A percentile compares a stretch with the other conserved stretches of the same genome.
phyloP scores from a whole-genome alignment of 192 early-diverging fungal species.

The Gonapodya sp. region DNA sequence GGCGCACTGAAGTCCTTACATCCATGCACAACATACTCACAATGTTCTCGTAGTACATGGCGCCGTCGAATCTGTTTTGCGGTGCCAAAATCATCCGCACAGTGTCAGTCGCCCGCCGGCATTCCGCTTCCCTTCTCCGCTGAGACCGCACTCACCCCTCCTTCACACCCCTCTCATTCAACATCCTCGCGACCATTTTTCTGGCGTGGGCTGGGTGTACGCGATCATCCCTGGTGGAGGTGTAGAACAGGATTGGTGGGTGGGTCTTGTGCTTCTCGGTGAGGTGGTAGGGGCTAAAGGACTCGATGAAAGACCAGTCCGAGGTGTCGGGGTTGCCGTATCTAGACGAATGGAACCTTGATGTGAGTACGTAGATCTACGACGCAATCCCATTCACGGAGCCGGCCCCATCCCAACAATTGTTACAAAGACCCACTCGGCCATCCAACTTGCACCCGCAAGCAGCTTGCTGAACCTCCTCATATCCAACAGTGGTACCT shows the following conservation, averaged over 20 bases:
- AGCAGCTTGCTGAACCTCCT: neutral
- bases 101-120: neutral
- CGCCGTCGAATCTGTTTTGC: slow-evolving; percentile 1
- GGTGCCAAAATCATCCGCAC: too few species aligned
- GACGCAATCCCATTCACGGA: neutral
- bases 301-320: slow-evolving; percentile 8
- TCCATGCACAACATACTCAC: neutral
- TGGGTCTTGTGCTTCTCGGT: neutral
- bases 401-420: neutral
- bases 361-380: neutral
- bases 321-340: slow-evolving; percentile 8
- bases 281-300: slow-evolving; percentile 4
- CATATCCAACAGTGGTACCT: slow-evolving; percentile 10
- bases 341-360: neutral
- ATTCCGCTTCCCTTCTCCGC: neutral
- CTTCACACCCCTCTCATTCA: neutral
- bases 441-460: slow-evolving; percentile 10
- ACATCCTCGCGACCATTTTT: slow-evolving; percentile 3
- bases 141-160: neutral
- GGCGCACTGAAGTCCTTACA: neutral
- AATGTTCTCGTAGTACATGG: neutral
- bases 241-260: slow-evolving; percentile 7
- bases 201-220: slow-evolving; percentile 7
- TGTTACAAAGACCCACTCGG: neutral
- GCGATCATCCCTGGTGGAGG: slow-evolving; percentile 5